Percentiles rank a stretch among this genome's conserved stretches.
Conservation (phyloP, 441 rosid genomes). For the Erodium chrysanthum region DNA sequence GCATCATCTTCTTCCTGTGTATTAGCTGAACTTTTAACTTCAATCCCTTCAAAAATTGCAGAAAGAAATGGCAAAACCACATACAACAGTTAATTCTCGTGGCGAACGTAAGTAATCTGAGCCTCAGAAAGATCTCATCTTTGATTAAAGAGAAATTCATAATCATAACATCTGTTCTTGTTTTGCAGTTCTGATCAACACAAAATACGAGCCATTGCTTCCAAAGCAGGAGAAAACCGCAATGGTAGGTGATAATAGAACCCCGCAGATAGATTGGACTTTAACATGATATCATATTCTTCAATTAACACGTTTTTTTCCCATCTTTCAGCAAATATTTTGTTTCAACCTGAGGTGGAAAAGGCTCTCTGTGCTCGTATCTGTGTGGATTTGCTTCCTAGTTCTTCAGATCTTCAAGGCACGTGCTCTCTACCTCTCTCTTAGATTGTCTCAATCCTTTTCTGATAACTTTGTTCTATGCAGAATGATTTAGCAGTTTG, state of each 20-base stretch:
- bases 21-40: neutral
- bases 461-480: constrained; percentile 12
- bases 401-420: constrained; percentile 71
- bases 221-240: constrained; percentile 61
- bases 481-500: constrained; percentile 69
- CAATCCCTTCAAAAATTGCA: constrained; percentile 27
- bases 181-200: neutral
- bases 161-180: neutral
- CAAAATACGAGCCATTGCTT: constrained; percentile 24
- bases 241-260: constrained; percentile 46
- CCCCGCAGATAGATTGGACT: too few species aligned
- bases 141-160: neutral
- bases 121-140: constrained; percentile 8
- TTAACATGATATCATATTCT: too few species aligned
- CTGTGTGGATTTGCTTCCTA: constrained; percentile 61
- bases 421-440: constrained; percentile 14
- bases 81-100: constrained; percentile 26
- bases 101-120: constrained; percentile 43
- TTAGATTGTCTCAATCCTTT: neutral
- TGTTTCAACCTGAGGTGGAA: constrained; percentile 67
- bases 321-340: constrained; percentile 42
- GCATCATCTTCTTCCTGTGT: neutral
- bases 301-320: neutral
- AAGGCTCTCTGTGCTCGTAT: constrained; percentile 33
- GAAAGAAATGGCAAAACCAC: constrained; percentile 49